Conservation (phyloP, 805 yeast species). For the Kluyveromyces nonfermentans region DNA sequence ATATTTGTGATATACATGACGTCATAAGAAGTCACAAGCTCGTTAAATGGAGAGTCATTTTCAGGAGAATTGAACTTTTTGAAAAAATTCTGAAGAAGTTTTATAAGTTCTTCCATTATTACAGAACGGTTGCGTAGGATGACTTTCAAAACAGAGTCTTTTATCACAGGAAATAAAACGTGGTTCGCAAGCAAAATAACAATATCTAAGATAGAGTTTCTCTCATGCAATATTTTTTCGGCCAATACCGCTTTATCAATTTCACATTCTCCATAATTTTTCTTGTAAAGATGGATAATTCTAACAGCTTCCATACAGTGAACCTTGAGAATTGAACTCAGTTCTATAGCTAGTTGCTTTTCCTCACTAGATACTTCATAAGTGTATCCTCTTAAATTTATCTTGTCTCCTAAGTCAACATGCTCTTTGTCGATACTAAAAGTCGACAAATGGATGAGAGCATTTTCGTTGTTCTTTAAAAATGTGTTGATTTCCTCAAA, state of each 20-base stretch:
- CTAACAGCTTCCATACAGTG: slow-evolving; percentile 41
- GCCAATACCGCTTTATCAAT: slow-evolving; percentile 19
- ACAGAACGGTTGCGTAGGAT: slow-evolving; percentile 15
- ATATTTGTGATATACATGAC: slow-evolving; percentile 30
- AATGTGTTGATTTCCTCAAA: slow-evolving; percentile 11
- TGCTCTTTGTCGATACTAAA: slow-evolving; percentile 5
- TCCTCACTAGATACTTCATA: slow-evolving; percentile 31
- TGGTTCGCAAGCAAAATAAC: slow-evolving; percentile 25
- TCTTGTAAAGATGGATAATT: slow-evolving; percentile 34
- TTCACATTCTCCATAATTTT: slow-evolving; percentile 31
- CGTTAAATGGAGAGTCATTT: slow-evolving; percentile 8
- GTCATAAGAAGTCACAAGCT: slow-evolving; percentile 20
- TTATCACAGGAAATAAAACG: slow-evolving; percentile 16
- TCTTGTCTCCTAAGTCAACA: slow-evolving; percentile 9
- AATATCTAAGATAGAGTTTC: slow-evolving; percentile 39
- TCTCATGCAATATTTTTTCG: slow-evolving; percentile 39
- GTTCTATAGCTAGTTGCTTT: slow-evolving; percentile 32
- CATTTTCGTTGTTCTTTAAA: slow-evolving; percentile 8
- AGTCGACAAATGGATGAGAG: slow-evolving; percentile 8
- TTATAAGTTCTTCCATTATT: slow-evolving; percentile 18
- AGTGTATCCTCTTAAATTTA: slow-evolving; percentile 32
- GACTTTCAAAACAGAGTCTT: slow-evolving; percentile 13
- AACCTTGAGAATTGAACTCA: slow-evolving; percentile 33
- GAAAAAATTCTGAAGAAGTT: slow-evolving; percentile 5
- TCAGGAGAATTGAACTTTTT: neutral